phyloP scores from a whole-genome alignment of 1,284 basidiomycete genomes.

The Ceratobasidium papillatum region DNA sequence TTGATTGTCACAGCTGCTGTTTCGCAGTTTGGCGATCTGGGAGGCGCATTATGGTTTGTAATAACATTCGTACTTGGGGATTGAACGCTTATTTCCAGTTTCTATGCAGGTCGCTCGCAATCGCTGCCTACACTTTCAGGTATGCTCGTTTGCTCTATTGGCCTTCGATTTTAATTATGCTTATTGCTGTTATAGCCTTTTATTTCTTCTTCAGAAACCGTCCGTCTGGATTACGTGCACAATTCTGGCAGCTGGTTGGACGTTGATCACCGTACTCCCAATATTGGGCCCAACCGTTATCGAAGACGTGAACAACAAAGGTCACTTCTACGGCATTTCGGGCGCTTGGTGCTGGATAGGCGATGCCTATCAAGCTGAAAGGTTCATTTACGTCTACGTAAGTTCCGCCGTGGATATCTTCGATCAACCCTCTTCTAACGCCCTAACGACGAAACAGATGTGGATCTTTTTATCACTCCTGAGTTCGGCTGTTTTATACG shows the following conservation, averaged over 20 bases:
- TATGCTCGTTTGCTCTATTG: background rate
- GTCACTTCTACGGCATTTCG: conserved; percentile 22
- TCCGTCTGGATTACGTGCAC: conserved; percentile 5
- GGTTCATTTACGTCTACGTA: conserved; percentile 18
- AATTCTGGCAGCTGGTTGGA: background rate
- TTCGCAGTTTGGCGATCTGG: conserved; percentile 23
- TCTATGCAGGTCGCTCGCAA: conserved; percentile 23
- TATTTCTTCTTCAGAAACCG: conserved; percentile 26
- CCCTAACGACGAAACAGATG: background rate
- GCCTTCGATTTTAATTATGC: no score
- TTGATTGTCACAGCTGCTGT: background rate
- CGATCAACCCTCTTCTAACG: background rate
- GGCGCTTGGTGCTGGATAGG: conserved; percentile 36
- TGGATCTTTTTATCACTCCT: conserved; percentile 25
- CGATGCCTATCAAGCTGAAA: conserved; percentile 8
- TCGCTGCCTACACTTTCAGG: conserved; percentile 4
- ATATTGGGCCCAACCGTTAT: conserved; percentile 19
- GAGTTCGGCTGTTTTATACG: conserved; percentile 15
- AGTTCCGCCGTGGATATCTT: background rate
- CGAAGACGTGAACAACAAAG: background rate
- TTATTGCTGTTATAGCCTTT: background rate
- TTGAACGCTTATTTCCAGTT: background rate
- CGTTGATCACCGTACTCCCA: background rate
- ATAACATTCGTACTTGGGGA: background rate
- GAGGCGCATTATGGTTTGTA: conserved; percentile 23